These are phyloP conservation scores for Penicillium ucsense DNA, from an alignment of 495 filamentous ascomycete species.

Conservation along the genomic window DNA sequence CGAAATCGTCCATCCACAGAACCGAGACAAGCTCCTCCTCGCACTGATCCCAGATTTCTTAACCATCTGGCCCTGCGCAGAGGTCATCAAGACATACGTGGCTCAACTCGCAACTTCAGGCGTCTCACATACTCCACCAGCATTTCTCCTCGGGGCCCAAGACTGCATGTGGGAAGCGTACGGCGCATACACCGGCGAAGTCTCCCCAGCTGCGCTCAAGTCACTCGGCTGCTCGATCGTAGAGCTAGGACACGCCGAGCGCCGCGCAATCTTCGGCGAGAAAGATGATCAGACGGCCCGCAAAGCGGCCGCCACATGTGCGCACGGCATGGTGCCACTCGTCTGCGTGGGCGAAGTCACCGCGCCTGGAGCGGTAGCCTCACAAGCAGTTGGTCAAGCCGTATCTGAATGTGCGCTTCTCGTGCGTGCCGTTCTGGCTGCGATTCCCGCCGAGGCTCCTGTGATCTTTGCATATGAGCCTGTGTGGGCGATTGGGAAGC, in stretches of 20 bases:
- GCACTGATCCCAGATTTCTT: slow-evolving; percentile 77
- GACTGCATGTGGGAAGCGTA: slow-evolving; percentile 52
- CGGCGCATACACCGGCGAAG: slow-evolving; percentile 70
- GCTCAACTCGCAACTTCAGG: slow-evolving; percentile 16
- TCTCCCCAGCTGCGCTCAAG: slow-evolving; percentile 55
- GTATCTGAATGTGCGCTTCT: slow-evolving; percentile 56
- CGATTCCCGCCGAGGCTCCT: slow-evolving; percentile 48
- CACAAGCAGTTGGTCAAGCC: slow-evolving; percentile 46
- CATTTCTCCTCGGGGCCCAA: slow-evolving; percentile 63
- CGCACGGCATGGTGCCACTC: slow-evolving; percentile 64
- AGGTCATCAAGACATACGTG: slow-evolving; percentile 37
- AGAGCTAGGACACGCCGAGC: slow-evolving; percentile 73
- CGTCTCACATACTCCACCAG: slow-evolving; percentile 14
- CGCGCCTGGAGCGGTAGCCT: slow-evolving; percentile 36
- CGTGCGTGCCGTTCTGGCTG: slow-evolving; percentile 49
- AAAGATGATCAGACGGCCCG: slow-evolving; percentile 50
- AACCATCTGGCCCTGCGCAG: slow-evolving; percentile 46
- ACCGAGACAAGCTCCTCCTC: slow-evolving; percentile 69
- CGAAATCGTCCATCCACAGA: slow-evolving; percentile 29
- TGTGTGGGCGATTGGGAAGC: slow-evolving; percentile 78
- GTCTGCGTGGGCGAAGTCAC: slow-evolving; percentile 69
- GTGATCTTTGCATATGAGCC: slow-evolving; percentile 82
- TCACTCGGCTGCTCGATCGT: slow-evolving; percentile 60
- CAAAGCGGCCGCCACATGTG: slow-evolving; percentile 57
- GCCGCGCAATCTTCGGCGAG: slow-evolving; percentile 58